Conservation (phyloP, 2,329 filamentous ascomycete species). For the Juglanconis oblonga region DNA sequence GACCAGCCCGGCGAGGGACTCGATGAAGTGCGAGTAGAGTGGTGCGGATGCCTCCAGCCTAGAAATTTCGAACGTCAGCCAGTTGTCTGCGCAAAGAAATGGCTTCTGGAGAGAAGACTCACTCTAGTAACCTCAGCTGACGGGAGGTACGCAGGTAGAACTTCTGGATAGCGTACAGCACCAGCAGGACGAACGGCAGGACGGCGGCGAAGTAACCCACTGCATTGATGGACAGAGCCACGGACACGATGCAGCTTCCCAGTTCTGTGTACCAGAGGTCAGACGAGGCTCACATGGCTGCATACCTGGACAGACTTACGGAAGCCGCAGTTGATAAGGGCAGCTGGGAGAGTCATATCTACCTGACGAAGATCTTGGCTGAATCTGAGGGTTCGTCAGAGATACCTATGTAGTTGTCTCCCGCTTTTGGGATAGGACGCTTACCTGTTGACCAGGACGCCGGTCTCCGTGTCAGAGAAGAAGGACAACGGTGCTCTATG, state of each 20-base stretch:
- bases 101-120: conserved; percentile 48
- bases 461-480: conserved; percentile 21
- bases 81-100: neutral
- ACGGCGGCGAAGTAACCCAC: conserved; percentile 27
- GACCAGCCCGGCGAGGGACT: conserved; percentile 43
- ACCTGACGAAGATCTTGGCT: conserved; percentile 11
- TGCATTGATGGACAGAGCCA: neutral
- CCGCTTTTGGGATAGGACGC: neutral
- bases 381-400: conserved; percentile 2
- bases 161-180: conserved; percentile 47
- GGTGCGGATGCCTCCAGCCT: conserved; percentile 9
- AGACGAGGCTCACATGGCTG: neutral
- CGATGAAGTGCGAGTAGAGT: conserved; percentile 29
- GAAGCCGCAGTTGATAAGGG: conserved; percentile 1
- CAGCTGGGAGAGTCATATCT: conserved; percentile 6
- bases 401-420: too few species aligned
- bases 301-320: neutral
- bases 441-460: conserved; percentile 18
- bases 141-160: conserved; percentile 57
- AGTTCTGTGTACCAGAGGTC: neutral
- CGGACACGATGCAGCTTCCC: neutral
- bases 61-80: conserved; percentile 5
- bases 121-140: conserved; percentile 53
- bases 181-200: conserved; percentile 43
- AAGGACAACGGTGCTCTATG: conserved; percentile 21